These are phyloP conservation scores for Hypomontagnella submonticulosa DNA, from an alignment of 495 filamentous ascomycete species.

Conservation along the genomic window DNA sequence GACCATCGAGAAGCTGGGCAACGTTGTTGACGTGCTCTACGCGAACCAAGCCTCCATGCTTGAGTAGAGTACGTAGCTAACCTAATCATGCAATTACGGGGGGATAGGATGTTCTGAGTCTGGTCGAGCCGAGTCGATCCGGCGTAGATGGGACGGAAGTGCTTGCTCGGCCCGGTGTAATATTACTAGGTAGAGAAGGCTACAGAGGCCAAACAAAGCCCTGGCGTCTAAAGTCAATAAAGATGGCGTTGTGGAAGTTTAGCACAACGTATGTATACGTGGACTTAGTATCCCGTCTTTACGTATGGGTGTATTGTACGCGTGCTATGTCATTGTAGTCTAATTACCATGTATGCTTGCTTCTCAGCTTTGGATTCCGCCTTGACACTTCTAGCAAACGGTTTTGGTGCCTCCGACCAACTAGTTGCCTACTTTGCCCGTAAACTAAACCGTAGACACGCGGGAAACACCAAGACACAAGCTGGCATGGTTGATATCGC, in stretches of 20 bases:
- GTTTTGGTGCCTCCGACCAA: too few relatives aligned
- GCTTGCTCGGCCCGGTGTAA: constrained; percentile 27
- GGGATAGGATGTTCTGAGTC: not conserved
- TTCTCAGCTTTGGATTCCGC: too few relatives aligned
- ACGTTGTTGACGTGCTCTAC: constrained; percentile 96
- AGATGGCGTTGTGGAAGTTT: constrained; percentile 19
- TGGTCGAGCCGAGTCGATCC: not conserved
- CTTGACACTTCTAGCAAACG: too few relatives aligned
- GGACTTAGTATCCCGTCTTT: not conserved
- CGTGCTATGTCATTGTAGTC: too few relatives aligned
- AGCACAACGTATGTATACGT: constrained; percentile 6
- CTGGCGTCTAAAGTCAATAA: constrained; percentile 6
- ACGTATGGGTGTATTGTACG: too few relatives aligned
- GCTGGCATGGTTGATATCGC: too few relatives aligned
- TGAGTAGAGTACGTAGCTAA: constrained; percentile 67
- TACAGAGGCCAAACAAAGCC: constrained; percentile 3
- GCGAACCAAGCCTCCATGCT: constrained; percentile 95
- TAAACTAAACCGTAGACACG: too few relatives aligned
- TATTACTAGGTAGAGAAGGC: constrained; percentile 35
- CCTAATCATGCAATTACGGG: constrained; percentile 3
- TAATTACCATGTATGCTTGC: not conserved
- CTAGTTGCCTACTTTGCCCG: too few relatives aligned
- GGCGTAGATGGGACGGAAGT: not conserved
- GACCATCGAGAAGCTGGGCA: constrained; percentile 96
- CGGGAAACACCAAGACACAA: too few relatives aligned